A percentile compares a stretch with the other conserved stretches of the same genome.
phyloP scores from a whole-genome alignment of 768 basidiomycete genomes.

The Suillus weaverae region DNA sequence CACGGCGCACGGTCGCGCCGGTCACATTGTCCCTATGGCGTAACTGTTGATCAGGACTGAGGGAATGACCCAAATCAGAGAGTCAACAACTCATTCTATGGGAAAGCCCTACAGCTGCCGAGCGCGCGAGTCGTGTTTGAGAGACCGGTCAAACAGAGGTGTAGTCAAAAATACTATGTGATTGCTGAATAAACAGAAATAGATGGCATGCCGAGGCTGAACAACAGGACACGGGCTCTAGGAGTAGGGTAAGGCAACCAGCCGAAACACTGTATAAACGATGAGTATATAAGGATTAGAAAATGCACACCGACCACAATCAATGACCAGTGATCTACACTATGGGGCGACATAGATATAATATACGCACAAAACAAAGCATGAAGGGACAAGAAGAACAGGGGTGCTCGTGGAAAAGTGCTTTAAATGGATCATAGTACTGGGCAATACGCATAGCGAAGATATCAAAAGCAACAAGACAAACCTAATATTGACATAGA shows the following conservation, averaged over 20 bases:
- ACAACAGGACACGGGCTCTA: neutral
- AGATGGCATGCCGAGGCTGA: neutral
- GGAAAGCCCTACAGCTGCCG: neutral
- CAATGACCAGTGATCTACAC: conserved; percentile 27
- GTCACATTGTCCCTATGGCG: neutral
- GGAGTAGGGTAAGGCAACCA: conserved; percentile 2
- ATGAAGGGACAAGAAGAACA: conserved; percentile 11
- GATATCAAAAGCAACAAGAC: conserved; percentile 27
- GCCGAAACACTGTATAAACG: conserved; percentile 28
- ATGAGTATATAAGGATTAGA: conserved; percentile 38
- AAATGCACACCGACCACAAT: conserved; percentile 20
- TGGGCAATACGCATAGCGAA: conserved; percentile 18
- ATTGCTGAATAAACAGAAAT: conserved; percentile 2
- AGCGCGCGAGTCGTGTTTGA: neutral
- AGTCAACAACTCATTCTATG: neutral
- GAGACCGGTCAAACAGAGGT: neutral
- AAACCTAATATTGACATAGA: conserved; percentile 27
- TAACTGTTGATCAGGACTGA: neutral
- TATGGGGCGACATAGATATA: conserved; percentile 33
- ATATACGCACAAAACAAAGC: conserved; percentile 31
- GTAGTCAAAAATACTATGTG: neutral
- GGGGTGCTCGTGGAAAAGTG: neutral
- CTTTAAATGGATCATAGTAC: conserved; percentile 19
- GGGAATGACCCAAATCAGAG: neutral
- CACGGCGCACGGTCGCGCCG: neutral